Evolutionary conservation across 345 rosid genomes (phyloP).

Genomic region (Gossypium sturtianum): DNA sequence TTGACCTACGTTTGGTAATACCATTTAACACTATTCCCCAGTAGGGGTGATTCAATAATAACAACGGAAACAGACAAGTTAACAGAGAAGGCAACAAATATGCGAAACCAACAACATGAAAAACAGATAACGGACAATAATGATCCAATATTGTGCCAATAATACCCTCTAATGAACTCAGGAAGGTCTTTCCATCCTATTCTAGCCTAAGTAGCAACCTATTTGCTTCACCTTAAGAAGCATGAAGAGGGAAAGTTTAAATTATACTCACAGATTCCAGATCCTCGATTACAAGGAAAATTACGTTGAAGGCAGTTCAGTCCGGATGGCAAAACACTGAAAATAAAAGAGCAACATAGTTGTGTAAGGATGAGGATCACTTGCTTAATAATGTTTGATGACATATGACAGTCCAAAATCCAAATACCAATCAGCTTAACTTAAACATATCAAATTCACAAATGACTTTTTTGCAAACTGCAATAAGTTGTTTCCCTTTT

Average conservation of each 20-base stretch:
- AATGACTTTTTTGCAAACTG: background rate
- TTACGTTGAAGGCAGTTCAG: constrained; percentile 61
- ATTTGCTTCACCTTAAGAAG: background rate
- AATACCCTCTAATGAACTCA: background rate
- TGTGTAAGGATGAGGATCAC: background rate
- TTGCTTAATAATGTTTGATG: background rate
- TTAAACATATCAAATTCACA: background rate
- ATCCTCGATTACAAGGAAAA: constrained; percentile 54
- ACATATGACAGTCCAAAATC: background rate
- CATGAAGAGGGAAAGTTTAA: background rate
- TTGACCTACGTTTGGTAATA: background rate
- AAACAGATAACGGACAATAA: background rate
- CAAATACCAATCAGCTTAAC: background rate
- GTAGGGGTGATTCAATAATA: background rate
- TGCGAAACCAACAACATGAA: background rate
- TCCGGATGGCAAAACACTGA: constrained; percentile 39
- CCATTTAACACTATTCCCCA: background rate
- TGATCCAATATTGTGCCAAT: background rate
- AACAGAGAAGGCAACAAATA: background rate
- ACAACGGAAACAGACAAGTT: background rate
- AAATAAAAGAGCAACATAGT: constrained; percentile 15
- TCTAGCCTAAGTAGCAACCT: background rate
- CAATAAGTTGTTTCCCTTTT: background rate
- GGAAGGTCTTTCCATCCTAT: background rate
- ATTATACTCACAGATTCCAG: constrained; percentile 51